phyloP scores from a whole-genome alignment of 345 rosid genomes.

The Populus pruinosa region DNA sequence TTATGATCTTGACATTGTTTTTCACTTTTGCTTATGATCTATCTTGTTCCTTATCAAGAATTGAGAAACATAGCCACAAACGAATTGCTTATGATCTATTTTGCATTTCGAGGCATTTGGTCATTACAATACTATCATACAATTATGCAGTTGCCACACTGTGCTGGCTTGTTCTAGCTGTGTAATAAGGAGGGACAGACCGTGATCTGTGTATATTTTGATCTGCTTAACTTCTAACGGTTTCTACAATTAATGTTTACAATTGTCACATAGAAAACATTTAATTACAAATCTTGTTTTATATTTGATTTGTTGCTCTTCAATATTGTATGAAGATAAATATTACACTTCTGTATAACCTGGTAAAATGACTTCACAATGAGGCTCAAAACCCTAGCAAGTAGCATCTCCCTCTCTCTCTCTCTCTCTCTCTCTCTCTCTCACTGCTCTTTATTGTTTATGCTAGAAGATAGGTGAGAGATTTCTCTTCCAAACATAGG shows the following conservation, averaged over 20 bases:
- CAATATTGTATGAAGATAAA: background rate
- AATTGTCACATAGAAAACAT: background rate
- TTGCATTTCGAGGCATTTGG: background rate
- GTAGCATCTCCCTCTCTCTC: background rate
- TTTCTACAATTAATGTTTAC: background rate
- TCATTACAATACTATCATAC: background rate
- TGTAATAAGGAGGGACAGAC: background rate
- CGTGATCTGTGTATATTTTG: background rate
- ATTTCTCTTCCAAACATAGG: constrained; percentile 23
- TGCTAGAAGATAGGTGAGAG: background rate
- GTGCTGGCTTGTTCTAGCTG: background rate
- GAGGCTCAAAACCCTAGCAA: constrained; percentile 26
- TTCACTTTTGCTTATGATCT: background rate
- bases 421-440: constrained; percentile 6
- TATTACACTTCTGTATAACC: background rate
- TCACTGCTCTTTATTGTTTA: background rate
- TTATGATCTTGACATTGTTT: constrained; percentile 36
- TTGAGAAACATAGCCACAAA: background rate
- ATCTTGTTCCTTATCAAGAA: background rate
- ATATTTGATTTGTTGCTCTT: background rate
- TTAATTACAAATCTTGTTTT: background rate
- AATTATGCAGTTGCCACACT: background rate
- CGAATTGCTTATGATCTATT: background rate
- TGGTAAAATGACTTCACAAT: background rate
- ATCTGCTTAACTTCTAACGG: background rate